These are phyloP conservation scores for Murraya paniculata DNA, from an alignment of 345 rosid species.

Conservation along the genomic window DNA sequence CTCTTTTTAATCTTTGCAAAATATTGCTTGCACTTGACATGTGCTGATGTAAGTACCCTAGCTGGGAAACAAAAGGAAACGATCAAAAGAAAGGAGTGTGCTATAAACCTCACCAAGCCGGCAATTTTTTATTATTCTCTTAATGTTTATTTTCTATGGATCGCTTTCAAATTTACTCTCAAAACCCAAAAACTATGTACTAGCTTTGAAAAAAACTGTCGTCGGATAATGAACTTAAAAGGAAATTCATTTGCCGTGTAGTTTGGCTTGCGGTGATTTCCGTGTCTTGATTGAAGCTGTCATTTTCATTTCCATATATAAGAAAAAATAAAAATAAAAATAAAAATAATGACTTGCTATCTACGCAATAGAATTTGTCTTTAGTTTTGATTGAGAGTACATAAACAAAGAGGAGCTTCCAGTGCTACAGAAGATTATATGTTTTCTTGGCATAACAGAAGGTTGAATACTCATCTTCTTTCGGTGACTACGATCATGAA, in stretches of 20 bases:
- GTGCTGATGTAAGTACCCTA: neutral
- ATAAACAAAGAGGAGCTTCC: neutral
- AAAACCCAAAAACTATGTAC: neutral
- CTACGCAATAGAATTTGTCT: neutral
- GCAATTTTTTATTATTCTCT: neutral
- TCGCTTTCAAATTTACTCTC: too few species aligned
- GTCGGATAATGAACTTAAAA: neutral
- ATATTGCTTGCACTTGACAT: neutral
- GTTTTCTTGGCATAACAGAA: neutral
- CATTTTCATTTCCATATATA: neutral
- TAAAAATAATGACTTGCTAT: neutral
- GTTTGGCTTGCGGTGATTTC: neutral
- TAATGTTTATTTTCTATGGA: too few species aligned
- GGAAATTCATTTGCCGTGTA: neutral
- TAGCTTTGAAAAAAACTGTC: neutral
- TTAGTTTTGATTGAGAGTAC: neutral
- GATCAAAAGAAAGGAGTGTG: neutral
- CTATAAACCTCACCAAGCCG: neutral
- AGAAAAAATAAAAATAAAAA: too few species aligned
- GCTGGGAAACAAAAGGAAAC: neutral
- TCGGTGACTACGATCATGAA: neutral
- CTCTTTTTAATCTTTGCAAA: neutral
- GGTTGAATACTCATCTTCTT: neutral
- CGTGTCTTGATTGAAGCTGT: neutral
- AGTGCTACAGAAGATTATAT: neutral